Evolutionary conservation across 345 rosid species (phyloP), one percentile per base, ranked within the genome.

Genomic region (Eucalyptus sp.): DNA sequence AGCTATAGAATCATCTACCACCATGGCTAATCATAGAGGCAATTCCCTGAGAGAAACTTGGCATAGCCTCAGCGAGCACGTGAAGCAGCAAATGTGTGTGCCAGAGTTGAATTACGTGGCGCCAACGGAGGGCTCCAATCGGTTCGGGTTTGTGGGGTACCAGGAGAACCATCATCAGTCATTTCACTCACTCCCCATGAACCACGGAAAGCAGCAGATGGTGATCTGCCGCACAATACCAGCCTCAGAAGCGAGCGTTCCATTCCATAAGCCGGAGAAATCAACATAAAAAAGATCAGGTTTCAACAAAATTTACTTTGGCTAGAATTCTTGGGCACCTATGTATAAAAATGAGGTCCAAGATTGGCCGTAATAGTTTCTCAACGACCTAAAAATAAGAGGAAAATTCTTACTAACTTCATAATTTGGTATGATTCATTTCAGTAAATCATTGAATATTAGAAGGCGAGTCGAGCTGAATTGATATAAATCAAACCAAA

Each of bases 401-500:
- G 10, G 7, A 64, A 64, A 7, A 24, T 24, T 29, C 17, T 13
- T n/a, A 14, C 24, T 3, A 0, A 52, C 0, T 52, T 20, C 25
- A 18, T 52, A 0, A 3, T 18, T 71, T 18, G 1, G 8, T 37
- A 37, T 18, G 0, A 18, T 37, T 71, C 7, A 37, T 11, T 7
- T 10, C 12, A 2, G 1, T 1, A 76, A 37, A 76, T 76, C 25
- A 76, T 76, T 10, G 3, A 3, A 18, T 10, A 37, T 18, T 20
- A 10, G 0, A 18, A 20, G 6, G 12, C 0, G 2, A 18, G 43
- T 41, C 27, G 0, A 76, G 3, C 0, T 1, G 11, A 18, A 41
- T 20, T 10, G 15, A 37, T 2, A 37, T 60, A 27, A 27, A 22
- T 56, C 62, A 56, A 56, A 4, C 3, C 62, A 24, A 0, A 56